phyloP scores from a whole-genome alignment of 1,139 yeast genomes.

The Saccharomyces hybrid region DNA sequence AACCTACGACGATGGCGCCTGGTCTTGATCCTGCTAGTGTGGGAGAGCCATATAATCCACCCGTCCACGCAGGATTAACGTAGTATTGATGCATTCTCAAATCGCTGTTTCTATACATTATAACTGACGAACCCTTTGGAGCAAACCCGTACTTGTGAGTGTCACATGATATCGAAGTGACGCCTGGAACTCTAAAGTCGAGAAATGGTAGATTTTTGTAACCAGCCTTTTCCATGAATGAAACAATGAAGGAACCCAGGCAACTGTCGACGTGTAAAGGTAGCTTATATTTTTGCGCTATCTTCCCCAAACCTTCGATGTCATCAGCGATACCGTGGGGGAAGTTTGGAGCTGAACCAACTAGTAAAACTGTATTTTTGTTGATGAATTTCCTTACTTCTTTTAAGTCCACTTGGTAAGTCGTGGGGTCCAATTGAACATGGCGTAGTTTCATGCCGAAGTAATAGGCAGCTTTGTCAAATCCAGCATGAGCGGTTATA shows the following conservation, averaged over 20 bases:
- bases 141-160: slow-evolving; percentile 98
- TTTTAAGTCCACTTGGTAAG: slow-evolving; percentile 58
- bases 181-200: slow-evolving; percentile 87
- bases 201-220: slow-evolving; percentile 56
- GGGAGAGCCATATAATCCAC: slow-evolving; percentile 95
- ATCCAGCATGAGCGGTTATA: slow-evolving; percentile 85
- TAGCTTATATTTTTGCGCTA: slow-evolving; percentile 57
- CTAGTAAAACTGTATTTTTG: slow-evolving; percentile 69
- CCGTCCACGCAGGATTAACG: slow-evolving; percentile 78
- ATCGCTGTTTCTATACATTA: slow-evolving; percentile 69
- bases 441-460: slow-evolving; percentile 81
- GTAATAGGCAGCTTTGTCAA: slow-evolving; percentile 87
- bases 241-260: slow-evolving; percentile 82
- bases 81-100: slow-evolving; percentile 80
- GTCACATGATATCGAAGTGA: slow-evolving; percentile 95
- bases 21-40: slow-evolving; percentile 96
- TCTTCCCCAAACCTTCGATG: slow-evolving; percentile 58
- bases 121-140: slow-evolving; percentile 90
- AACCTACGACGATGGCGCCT: slow-evolving; percentile 93
- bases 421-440: slow-evolving; percentile 64
- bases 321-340: slow-evolving; percentile 96
- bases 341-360: slow-evolving; percentile 93
- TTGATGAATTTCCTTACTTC: slow-evolving; percentile 63
- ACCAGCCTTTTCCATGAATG: slow-evolving; percentile 65
- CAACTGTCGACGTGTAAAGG: slow-evolving; percentile 96